These are phyloP conservation scores for Saturnispora bothae DNA, from an alignment of 805 yeast genomes.

Conservation along the genomic window DNA sequence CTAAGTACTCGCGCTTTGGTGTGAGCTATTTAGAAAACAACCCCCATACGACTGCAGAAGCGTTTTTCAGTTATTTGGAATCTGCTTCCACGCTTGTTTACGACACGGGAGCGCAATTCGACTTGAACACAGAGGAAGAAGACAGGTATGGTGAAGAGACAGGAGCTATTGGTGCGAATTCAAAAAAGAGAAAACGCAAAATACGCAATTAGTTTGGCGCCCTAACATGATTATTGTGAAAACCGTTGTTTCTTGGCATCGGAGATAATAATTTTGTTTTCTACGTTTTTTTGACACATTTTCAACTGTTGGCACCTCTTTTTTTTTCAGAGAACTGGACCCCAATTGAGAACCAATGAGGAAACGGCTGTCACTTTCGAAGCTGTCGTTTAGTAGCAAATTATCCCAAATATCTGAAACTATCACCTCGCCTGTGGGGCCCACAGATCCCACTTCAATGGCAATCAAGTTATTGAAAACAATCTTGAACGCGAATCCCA, in stretches of 20 bases:
- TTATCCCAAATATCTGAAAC: slow-evolving; percentile 3
- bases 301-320: too few species aligned
- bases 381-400: not conserved
- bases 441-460: not conserved
- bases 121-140: not conserved
- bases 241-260: too few species aligned
- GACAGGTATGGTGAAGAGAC: not conserved
- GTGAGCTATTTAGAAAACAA: not conserved
- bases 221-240: too few species aligned
- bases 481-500: slow-evolving; percentile 1
- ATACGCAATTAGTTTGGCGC: too few species aligned
- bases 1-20: slow-evolving; percentile 2
- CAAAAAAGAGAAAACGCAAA: too few species aligned
- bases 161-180: too few species aligned
- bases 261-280: too few species aligned
- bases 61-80: slow-evolving; percentile 3
- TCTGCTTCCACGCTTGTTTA: slow-evolving; percentile 1
- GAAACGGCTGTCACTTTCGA: slow-evolving; percentile 2
- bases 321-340: too few species aligned
- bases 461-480: slow-evolving; percentile 2
- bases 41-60: slow-evolving; percentile 2
- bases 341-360: slow-evolving; percentile 1
- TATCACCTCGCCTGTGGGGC: not conserved
- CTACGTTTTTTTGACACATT: not conserved
- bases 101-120: slow-evolving; percentile 6